Base-by-base conservation (phyloP, 2,329 filamentous ascomycete species). In the Aspergillus sergii region DNA sequence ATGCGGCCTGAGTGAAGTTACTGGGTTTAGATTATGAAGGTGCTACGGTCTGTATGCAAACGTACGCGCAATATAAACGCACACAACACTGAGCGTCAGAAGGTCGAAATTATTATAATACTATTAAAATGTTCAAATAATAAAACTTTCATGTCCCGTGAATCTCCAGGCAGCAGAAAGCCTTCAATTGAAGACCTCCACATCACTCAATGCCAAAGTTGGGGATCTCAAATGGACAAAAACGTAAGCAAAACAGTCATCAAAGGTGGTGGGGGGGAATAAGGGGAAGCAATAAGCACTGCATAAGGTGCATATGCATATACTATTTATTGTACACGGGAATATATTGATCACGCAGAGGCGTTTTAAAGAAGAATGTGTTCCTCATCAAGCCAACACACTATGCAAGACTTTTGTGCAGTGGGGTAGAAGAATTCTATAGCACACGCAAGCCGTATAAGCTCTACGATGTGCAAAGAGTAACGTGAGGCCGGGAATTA, bases 1-100 rank as follows among this genome's bases (percentile, higher is more conserved):
- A 80, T 62, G 67, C 74, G 14, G 69, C 72, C 54, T 79, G 69
- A 73, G 7, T 9, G 10, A 9, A 19, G n/a, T 30, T 50, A 23
- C 45, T 28, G 45, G 14, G 23, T 8, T 48, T n/a, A 21, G 16
- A 11, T 36, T n/a, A 56, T 58, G 50, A 51, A 41, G 45, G 61
- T 41, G 8, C 54, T 28, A 57, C 58, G 54, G 58, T 46, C 59
- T 60, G 64, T 59, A 60, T 61, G 30, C n/a, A 55, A 23, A 39
- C 4, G 23, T 26, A 21, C 51, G 12, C 36, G 12, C 16, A 21
- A 26, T 8, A 36, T 4, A 55, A n/a, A 14, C 11, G 14, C 14
- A 50, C 16, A 28, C 8, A 19, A 30, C 6, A 11, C 14, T 30
- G 26, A 30, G 26, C 8, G 26, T 30, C 16, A 10, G 46, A 50